phyloP scores from a whole-genome alignment of 2,329 filamentous ascomycete genomes.

The Lachnellula hyalina region DNA sequence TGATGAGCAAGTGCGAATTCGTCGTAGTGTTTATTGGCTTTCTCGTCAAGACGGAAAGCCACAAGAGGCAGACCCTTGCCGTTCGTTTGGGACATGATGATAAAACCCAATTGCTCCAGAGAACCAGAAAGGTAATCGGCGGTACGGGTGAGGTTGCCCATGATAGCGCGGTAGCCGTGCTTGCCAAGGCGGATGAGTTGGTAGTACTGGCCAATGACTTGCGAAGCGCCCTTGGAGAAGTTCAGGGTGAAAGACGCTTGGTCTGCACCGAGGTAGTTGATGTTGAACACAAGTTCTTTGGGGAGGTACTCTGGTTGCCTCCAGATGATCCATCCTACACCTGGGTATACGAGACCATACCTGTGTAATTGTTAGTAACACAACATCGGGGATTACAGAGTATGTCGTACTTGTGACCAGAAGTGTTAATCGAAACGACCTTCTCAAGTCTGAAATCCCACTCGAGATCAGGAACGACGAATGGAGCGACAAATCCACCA shows the following conservation, averaged over 20 bases:
- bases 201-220: constrained; percentile 97
- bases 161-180: constrained; percentile 86
- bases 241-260: constrained; percentile 96
- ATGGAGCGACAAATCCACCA: constrained; percentile 89
- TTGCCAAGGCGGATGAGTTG: constrained; percentile 93
- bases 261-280: constrained; percentile 96
- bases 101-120: constrained; percentile 70
- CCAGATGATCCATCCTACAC: constrained; percentile 94
- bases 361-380: constrained; percentile 50
- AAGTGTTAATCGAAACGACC: constrained; percentile 91
- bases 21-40: constrained; percentile 52
- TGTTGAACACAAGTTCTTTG: constrained; percentile 91
- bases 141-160: constrained; percentile 86
- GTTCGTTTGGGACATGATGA: constrained; percentile 77
- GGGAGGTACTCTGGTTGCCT: constrained; percentile 76
- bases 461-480: constrained; percentile 73
- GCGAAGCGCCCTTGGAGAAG: constrained; percentile 91
- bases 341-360: constrained; percentile 75
- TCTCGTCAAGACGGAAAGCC: constrained; percentile 64
- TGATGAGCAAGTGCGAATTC: constrained; percentile 80
- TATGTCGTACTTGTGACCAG: constrained; percentile 70
- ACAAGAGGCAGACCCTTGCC: constrained; percentile 83
- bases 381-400: not conserved
- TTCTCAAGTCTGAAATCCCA: constrained; percentile 92
- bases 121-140: constrained; percentile 78